phyloP scores from a whole-genome alignment of 306 rosid species.

The Begonia peltatifolia region DNA sequence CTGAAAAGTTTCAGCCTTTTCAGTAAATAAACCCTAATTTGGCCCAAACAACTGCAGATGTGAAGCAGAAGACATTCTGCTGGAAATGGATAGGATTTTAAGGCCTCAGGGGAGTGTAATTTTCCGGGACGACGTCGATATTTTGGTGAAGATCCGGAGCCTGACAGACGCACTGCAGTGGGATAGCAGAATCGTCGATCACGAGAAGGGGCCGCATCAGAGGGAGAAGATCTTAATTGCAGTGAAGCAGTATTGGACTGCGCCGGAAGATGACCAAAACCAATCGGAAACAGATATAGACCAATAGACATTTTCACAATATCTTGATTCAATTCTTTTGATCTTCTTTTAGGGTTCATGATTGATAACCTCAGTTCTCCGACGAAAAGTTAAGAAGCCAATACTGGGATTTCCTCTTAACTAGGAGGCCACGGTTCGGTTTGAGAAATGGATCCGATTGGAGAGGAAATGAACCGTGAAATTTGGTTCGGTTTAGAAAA shows the following conservation, averaged over 20 bases:
- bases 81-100: constrained; percentile 83
- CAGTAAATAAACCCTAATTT: no score
- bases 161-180: constrained; percentile 57
- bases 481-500: no score
- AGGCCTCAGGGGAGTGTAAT: constrained; percentile 67
- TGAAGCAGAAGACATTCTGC: constrained; percentile 45
- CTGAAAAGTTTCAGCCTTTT: background rate
- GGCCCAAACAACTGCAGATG: constrained; percentile 36
- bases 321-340: no score
- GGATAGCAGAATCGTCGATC: constrained; percentile 50
- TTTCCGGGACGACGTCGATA: constrained; percentile 69
- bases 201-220: constrained; percentile 57
- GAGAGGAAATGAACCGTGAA: no score
- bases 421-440: no score
- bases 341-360: no score
- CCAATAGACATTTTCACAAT: no score
- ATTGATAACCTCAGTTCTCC: no score
- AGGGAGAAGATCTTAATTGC: constrained; percentile 61
- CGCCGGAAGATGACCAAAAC: constrained; percentile 15
- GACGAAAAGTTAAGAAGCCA: no score
- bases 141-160: constrained; percentile 41
- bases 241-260: constrained; percentile 62
- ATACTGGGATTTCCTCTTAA: no score
- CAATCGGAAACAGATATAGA: no score
- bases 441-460: no score